These are phyloP conservation scores for Lophiostoma macrostomum DNA, from an alignment of 495 filamentous ascomycete species.

Conservation along the genomic window DNA sequence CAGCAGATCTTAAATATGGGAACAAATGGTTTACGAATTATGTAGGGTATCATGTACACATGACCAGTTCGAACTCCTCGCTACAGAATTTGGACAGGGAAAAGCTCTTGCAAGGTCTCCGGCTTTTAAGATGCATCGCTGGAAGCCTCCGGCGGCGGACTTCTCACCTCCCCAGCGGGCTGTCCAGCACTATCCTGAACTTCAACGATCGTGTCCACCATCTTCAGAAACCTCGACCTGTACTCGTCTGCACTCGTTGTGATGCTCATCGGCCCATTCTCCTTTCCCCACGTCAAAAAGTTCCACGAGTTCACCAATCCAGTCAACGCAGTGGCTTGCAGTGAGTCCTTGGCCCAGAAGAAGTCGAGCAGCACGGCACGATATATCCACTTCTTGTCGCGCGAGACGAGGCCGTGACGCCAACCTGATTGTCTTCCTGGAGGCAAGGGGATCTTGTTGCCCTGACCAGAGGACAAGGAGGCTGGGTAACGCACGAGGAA, in stretches of 20 bases:
- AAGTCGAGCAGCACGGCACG: slow-evolving; percentile 63
- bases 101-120: too few relatives aligned
- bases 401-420: slow-evolving; percentile 55
- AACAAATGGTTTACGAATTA: too few relatives aligned
- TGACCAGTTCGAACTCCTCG: too few relatives aligned
- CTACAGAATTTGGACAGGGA: too few relatives aligned
- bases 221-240: slow-evolving; percentile 58
- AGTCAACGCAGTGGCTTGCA: slow-evolving; percentile 60
- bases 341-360: slow-evolving; percentile 66
- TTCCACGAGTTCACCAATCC: slow-evolving; percentile 61
- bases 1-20: too few relatives aligned
- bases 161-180: slow-evolving; percentile 12
- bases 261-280: slow-evolving; percentile 63
- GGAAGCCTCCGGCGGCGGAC: neutral
- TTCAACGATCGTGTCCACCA: slow-evolving; percentile 57
- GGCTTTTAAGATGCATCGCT: neutral
- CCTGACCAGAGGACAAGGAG: slow-evolving; percentile 33
- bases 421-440: slow-evolving; percentile 38
- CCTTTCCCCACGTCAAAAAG: slow-evolving; percentile 46
- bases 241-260: slow-evolving; percentile 67
- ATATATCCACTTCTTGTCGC: slow-evolving; percentile 63
- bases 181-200: slow-evolving; percentile 21
- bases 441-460: slow-evolving; percentile 17
- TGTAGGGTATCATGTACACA: too few relatives aligned
- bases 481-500: slow-evolving; percentile 60